Percentiles rank a stretch among this genome's conserved stretches.
These are phyloP conservation scores for Saccharum officinarum DNA, from an alignment of 176 grass and related monocot species.

Conservation along the genomic window DNA sequence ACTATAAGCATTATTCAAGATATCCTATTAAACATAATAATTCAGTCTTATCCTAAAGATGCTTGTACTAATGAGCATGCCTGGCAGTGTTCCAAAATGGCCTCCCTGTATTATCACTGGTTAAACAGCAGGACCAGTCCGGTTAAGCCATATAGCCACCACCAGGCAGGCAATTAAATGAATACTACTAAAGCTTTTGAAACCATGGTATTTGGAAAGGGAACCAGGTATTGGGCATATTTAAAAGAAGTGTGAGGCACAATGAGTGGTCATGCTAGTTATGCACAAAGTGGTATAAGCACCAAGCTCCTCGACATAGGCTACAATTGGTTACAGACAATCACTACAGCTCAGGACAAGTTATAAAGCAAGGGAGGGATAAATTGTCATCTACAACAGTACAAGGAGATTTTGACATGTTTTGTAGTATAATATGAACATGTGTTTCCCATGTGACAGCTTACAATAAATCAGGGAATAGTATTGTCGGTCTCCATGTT, in stretches of 20 bases:
- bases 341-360: not conserved
- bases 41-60: not conserved
- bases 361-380: not conserved
- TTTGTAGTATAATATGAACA: not conserved
- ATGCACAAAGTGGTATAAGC: not conserved
- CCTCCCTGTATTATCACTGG: not conserved
- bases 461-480: not conserved
- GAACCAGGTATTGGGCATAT: not conserved
- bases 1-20: not conserved
- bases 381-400: not conserved
- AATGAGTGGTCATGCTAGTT: not conserved
- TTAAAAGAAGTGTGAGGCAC: not conserved
- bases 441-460: not conserved
- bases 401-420: not conserved
- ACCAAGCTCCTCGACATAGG: not conserved
- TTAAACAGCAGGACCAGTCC: not conserved
- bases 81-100: not conserved
- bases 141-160: not conserved
- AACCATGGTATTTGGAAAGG: not conserved
- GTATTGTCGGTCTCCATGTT: not conserved
- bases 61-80: not conserved
- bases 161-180: not conserved
- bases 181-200: not conserved
- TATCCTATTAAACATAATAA: not conserved
- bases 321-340: not conserved